Base-by-base conservation (phyloP, 1,284 basidiomycete species). In the Sanghuangporus sanghuang region DNA sequence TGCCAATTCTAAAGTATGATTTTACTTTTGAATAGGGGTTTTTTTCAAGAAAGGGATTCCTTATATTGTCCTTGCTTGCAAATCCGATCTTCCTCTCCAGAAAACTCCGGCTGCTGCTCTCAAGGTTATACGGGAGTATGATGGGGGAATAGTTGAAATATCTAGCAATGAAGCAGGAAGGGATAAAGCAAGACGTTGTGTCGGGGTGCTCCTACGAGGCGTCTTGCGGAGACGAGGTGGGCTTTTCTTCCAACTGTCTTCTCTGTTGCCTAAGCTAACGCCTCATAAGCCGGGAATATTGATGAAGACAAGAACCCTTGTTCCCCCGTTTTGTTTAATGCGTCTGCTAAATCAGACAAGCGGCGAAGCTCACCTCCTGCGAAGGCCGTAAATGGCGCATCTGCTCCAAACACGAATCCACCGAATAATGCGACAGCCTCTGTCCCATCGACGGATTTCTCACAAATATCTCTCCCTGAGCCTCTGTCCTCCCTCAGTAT, bases 21-120 rank as follows among this genome's bases (percentile, higher is more conserved):
- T 18, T 23, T 27, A 21, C 18, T 7, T 62, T 59, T 35, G 36
- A 35, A 46, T 70, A 92, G 90, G 78, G 56, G 74, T 79, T 32
- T 88, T 85, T 71, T 77, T 76, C 66, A 76, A 79, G 40, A 75
- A 84, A 69, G 81, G 81, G 67, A 75, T 85, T 49, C 82, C 89
- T 6, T 76, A 81, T 21, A 77, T 92, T 36, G 86, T 88, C 23
- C 76, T 93, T 11, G 88, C 88, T 23, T 90, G 91, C 75, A 93
- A 92, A 73, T 84, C 84, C 8, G 90, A 93, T 71, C 74, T 87
- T 35, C 76, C 78, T 21, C 77, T 76, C 44, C 76, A 76, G 52
- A 78, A 91, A 23, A 78, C 87, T 66, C 84, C 86, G 9, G 73
- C 78, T 60, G 75, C 76, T 49, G 85, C 85, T 6, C 69, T 78